Evolutionary conservation across 1,139 yeast species (phyloP).

Genomic region (Protomyces gravidus): DNA sequence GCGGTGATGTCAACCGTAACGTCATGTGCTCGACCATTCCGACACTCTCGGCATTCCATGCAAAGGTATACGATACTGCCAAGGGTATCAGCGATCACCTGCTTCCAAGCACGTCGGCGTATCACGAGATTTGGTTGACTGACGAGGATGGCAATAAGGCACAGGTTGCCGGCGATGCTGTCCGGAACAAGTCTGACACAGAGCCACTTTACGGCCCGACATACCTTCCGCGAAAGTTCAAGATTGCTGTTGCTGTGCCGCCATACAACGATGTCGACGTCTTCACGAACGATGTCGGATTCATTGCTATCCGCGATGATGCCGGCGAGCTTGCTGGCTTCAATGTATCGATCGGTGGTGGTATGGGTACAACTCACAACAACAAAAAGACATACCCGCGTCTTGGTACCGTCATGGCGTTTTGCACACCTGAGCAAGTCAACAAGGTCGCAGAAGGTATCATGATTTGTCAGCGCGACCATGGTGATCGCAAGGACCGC

Average conservation of each 20-base stretch:
- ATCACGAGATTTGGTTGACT: slow-evolving; percentile 94
- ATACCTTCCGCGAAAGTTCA: slow-evolving; percentile 93
- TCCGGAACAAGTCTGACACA: slow-evolving; percentile 46
- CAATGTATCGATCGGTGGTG: slow-evolving; percentile 93
- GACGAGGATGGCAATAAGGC: slow-evolving; percentile 75
- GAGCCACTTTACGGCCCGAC: slow-evolving; percentile 87
- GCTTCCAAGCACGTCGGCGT: slow-evolving; percentile 88
- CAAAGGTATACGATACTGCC: slow-evolving; percentile 64
- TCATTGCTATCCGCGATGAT: slow-evolving; percentile 78
- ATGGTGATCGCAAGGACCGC: slow-evolving; percentile 93
- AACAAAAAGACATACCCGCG: slow-evolving; percentile 96
- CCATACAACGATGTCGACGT: slow-evolving; percentile 97
- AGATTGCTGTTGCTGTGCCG: slow-evolving; percentile 90
- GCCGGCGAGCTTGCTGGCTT: slow-evolving; percentile 60
- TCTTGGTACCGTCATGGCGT: slow-evolving; percentile 85
- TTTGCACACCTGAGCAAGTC: slow-evolving; percentile 60
- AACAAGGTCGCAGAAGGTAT: slow-evolving; percentile 81
- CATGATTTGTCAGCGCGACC: slow-evolving; percentile 90
- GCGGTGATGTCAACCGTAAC: slow-evolving; percentile 97
- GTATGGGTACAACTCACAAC: slow-evolving; percentile 98
- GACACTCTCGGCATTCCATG: slow-evolving; percentile 72
- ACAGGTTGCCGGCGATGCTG: slow-evolving; percentile 64
- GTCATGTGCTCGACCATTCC: slow-evolving; percentile 91
- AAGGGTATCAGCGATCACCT: slow-evolving; percentile 69
- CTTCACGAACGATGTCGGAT: slow-evolving; percentile 90